These are phyloP conservation scores for Corynascus novoguineensis DNA, from an alignment of 495 filamentous ascomycete genomes.

Conservation along the genomic window DNA sequence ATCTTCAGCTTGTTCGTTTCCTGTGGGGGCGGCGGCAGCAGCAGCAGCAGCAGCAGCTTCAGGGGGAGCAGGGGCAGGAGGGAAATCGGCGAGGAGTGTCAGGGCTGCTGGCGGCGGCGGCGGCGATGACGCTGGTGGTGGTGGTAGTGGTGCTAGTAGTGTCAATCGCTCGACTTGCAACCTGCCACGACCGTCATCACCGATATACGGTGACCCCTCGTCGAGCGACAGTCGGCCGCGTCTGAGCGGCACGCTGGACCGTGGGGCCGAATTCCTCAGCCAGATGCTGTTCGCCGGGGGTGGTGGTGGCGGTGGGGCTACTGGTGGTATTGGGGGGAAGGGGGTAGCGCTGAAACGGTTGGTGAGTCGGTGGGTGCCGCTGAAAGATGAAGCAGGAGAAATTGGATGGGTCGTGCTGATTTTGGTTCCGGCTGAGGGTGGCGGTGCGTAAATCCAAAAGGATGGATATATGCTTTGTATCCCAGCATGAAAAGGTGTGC, in stretches of 20 bases:
- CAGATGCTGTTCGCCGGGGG: slow-evolving; percentile 14
- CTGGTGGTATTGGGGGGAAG: background rate
- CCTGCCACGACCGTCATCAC: too few species aligned
- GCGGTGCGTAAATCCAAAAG: background rate
- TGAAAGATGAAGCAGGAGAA: slow-evolving; percentile 45
- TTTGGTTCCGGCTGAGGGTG: slow-evolving; percentile 25
- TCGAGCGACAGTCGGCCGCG: slow-evolving; percentile 7
- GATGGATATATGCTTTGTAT: background rate
- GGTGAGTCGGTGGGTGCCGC: slow-evolving; percentile 51
- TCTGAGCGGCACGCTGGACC: slow-evolving; percentile 27
- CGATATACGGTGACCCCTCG: slow-evolving; percentile 2
- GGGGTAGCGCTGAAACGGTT: slow-evolving; percentile 36
- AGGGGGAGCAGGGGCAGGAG: too few species aligned
- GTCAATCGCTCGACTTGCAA: too few species aligned
- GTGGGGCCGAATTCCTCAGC: slow-evolving; percentile 23
- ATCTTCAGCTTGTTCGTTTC: too few species aligned
- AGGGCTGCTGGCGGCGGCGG: too few species aligned
- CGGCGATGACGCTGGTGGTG: background rate
- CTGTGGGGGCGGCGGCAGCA: too few species aligned
- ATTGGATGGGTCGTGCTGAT: slow-evolving; percentile 45
- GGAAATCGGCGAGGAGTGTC: too few species aligned
- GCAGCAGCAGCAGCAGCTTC: too few species aligned
- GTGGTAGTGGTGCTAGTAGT: background rate
- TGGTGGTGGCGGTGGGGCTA: background rate
- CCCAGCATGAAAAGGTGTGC: background rate